Evolutionary conservation across 2,329 filamentous ascomycete species (phyloP).

Genomic region (Fusarium oligoseptatum): DNA sequence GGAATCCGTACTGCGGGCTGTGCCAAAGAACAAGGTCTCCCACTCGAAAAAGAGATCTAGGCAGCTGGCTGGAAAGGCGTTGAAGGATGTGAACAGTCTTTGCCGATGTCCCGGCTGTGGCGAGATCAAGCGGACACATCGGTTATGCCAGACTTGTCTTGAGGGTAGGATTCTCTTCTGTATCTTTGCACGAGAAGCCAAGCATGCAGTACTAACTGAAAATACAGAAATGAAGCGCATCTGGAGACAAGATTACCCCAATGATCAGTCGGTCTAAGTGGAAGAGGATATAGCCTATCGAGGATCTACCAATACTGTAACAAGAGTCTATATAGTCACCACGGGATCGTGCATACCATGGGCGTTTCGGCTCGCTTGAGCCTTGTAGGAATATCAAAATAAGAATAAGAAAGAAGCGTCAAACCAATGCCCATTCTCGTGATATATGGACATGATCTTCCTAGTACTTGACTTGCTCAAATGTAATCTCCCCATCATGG

Average conservation of each 20-base stretch:
- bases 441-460: background rate
- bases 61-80: constrained; percentile 93
- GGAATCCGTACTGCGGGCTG: constrained; percentile 91
- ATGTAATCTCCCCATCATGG: background rate
- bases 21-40: constrained; percentile 99
- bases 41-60: constrained; percentile 95
- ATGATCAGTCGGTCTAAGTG: constrained; percentile 50
- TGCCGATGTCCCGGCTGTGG: constrained; percentile 94
- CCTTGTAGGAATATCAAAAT: constrained; percentile 48
- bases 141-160: constrained; percentile 89
- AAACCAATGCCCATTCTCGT: background rate
- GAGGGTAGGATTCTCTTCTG: constrained; percentile 67
- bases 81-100: constrained; percentile 89
- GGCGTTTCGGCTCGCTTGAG: constrained; percentile 51
- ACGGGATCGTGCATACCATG: constrained; percentile 50
- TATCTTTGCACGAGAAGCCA: background rate
- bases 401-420: constrained; percentile 16
- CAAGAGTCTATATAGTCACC: constrained; percentile 50
- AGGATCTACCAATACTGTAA: constrained; percentile 46
- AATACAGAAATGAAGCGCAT: constrained; percentile 60
- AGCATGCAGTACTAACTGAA: constrained; percentile 17
- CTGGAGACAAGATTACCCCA: constrained; percentile 57
- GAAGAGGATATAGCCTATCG: constrained; percentile 26
- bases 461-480: background rate
- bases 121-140: constrained; percentile 86